Percentiles rank a stretch among this genome's conserved stretches.
phyloP scores from a whole-genome alignment of 2,329 filamentous ascomycete genomes.

The Penicillium sp. region DNA sequence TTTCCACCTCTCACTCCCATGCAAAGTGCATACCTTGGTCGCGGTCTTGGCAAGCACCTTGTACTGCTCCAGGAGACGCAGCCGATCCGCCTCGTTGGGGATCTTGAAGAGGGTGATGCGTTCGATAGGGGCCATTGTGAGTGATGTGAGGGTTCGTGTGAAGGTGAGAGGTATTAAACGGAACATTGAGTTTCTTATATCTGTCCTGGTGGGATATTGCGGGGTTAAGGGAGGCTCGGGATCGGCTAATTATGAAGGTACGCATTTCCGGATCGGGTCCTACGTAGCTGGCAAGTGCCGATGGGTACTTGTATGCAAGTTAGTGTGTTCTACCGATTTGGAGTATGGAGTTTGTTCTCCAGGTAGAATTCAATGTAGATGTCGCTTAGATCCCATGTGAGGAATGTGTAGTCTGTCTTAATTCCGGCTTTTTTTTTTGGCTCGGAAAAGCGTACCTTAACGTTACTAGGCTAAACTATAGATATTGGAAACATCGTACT shows the following conservation, averaged over 20 bases:
- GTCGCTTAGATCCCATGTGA: not conserved
- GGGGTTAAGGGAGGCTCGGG: not conserved
- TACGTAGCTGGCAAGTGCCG: not conserved
- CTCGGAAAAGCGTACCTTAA: too few species aligned
- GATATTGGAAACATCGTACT: too few species aligned
- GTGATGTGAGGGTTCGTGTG: not conserved
- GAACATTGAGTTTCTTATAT: not conserved
- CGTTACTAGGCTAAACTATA: too few species aligned
- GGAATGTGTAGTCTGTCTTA: not conserved
- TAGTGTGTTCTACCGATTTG: too few species aligned
- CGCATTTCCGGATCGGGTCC: not conserved
- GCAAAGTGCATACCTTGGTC: constrained; percentile 37
- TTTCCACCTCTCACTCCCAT: not conserved
- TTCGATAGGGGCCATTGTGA: constrained; percentile 42
- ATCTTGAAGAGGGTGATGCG: constrained; percentile 54
- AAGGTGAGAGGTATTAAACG: not conserved
- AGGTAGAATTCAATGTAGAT: too few species aligned
- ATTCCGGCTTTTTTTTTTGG: too few species aligned
- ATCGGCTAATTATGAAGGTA: not conserved
- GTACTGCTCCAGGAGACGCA: constrained; percentile 45
- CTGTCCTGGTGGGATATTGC: not conserved
- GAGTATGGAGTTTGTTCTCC: too few species aligned
- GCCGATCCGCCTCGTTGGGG: constrained; percentile 44
- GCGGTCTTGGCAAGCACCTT: constrained; percentile 42
- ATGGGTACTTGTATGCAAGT: too few species aligned